phyloP scores from a whole-genome alignment of 1,284 basidiomycete genomes.

The Trametes pubescens region DNA sequence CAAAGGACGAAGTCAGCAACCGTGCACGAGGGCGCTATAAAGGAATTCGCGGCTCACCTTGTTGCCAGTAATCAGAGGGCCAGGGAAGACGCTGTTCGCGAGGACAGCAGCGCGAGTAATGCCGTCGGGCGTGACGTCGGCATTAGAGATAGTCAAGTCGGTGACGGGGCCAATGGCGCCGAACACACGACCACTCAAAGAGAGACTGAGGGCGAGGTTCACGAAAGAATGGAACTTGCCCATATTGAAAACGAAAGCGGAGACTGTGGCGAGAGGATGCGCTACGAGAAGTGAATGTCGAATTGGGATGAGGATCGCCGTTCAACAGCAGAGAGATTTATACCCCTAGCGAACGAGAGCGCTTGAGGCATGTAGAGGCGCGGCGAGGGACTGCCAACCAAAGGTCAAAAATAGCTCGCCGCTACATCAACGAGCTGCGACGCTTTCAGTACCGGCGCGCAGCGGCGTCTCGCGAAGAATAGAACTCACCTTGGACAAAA shows the following conservation, averaged over 20 bases:
- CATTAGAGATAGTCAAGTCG: conserved; percentile 34
- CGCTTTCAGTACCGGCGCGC: conserved; percentile 3
- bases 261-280: neutral
- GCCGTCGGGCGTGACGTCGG: conserved; percentile 37
- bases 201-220: conserved; percentile 12
- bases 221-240: conserved; percentile 13
- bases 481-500: conserved; percentile 11
- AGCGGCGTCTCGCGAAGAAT: neutral
- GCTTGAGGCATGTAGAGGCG: neutral
- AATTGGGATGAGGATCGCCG: neutral
- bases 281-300: conserved; percentile 2
- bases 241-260: conserved; percentile 8
- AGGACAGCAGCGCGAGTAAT: conserved; percentile 37
- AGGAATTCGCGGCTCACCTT: neutral
- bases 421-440: neutral
- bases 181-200: conserved; percentile 1
- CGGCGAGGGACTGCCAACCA: neutral
- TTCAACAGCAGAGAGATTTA: neutral
- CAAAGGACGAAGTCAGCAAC: neutral
- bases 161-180: conserved; percentile 34
- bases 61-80: neutral
- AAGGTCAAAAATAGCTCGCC: neutral
- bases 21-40: too few relatives aligned
- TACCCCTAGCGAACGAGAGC: neutral
- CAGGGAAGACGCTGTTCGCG: conserved; percentile 29